Conservation (phyloP, 257 asterid genomes). For the Fraxinus anomala region DNA sequence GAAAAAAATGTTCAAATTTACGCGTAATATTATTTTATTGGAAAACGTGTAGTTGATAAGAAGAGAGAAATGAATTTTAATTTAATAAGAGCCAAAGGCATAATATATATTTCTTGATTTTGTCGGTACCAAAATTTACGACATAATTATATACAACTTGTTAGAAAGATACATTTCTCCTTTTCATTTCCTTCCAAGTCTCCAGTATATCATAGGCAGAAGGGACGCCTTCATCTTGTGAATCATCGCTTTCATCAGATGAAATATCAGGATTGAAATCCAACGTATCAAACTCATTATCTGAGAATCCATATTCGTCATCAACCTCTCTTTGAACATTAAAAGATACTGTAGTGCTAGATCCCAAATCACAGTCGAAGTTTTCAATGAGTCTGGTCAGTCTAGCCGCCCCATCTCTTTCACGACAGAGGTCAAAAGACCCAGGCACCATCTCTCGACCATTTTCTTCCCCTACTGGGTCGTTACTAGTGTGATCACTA, state of each 20-base stretch:
- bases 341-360: conserved; percentile 20
- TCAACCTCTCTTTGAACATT: conserved; percentile 25
- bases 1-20: too few species aligned
- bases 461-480: conserved; percentile 22
- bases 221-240: conserved; percentile 42
- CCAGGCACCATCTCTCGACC: conserved; percentile 23
- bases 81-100: too few species aligned
- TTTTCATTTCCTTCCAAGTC: conserved; percentile 59
- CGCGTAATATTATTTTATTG: too few species aligned
- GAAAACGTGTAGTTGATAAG: too few species aligned
- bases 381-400: conserved; percentile 18
- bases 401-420: conserved; percentile 9
- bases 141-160: neutral
- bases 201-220: conserved; percentile 73
- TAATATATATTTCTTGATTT: too few species aligned
- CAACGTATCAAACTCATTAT: conserved; percentile 34
- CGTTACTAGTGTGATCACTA: neutral
- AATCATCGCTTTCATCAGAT: conserved; percentile 36
- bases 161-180: conserved; percentile 19
- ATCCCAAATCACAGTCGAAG: conserved; percentile 26
- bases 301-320: conserved; percentile 27
- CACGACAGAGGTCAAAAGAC: conserved; percentile 2
- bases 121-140: neutral
- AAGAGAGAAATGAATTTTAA: too few species aligned
- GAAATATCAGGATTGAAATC: conserved; percentile 35